A percentile compares a stretch with the other conserved stretches of the same genome.
Evolutionary conservation across 176 grass and related monocot genomes (phyloP).

Genomic region (Aegilops umbellulata): DNA sequence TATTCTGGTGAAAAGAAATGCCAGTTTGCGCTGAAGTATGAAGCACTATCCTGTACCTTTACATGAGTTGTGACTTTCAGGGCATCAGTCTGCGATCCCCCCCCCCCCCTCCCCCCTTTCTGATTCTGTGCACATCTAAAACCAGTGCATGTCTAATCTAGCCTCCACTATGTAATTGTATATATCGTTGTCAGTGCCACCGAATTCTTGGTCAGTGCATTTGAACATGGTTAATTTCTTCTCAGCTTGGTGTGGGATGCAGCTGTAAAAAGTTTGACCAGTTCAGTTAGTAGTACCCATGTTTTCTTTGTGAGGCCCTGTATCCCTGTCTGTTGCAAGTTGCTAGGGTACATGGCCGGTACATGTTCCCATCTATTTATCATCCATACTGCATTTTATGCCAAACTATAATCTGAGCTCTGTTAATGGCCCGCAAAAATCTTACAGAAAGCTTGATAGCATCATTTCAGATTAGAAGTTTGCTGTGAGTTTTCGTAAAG

Average conservation of each 20-base stretch:
- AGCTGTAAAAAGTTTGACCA: not conserved
- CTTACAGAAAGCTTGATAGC: not conserved
- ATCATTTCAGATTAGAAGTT: not conserved
- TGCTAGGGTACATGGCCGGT: not conserved
- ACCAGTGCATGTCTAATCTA: not conserved
- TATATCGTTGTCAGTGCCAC: not conserved
- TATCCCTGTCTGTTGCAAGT: not conserved
- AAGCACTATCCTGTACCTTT: not conserved
- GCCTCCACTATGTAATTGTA: not conserved
- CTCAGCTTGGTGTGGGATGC: not conserved
- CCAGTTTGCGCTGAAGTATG: not conserved
- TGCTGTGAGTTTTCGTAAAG: not conserved
- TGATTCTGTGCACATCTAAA: not conserved
- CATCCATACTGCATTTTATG: not conserved
- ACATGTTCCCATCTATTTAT: not conserved
- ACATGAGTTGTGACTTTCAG: conserved; percentile 17
- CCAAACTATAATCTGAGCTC: not conserved
- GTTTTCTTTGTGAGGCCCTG: not conserved
- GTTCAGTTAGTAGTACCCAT: not conserved
- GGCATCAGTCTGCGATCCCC: not conserved
- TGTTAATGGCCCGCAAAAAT: not conserved
- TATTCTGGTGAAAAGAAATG: not conserved
- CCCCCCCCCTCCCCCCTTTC: too few relatives aligned
- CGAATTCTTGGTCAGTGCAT: not conserved
- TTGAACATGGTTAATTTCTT: not conserved